Evolutionary conservation across 2,329 filamentous ascomycete species (phyloP).

Genomic region (Hymenoscyphus repandus): DNA sequence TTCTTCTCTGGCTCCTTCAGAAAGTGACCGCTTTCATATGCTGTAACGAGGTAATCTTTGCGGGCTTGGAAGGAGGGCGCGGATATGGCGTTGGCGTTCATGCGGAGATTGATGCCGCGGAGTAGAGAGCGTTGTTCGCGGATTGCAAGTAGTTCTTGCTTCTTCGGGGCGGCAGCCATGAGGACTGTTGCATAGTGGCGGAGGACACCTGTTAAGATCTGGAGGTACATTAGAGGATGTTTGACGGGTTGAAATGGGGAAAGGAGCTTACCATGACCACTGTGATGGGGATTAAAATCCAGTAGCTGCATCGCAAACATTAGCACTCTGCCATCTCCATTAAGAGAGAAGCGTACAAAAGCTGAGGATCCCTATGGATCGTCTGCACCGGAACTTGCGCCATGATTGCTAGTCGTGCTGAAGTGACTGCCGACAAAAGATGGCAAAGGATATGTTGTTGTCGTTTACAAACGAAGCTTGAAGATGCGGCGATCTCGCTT

Average conservation of each 20-base stretch:
- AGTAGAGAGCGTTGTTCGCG: constrained; percentile 83
- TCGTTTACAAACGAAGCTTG: constrained; percentile 1
- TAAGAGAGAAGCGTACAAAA: constrained; percentile 65
- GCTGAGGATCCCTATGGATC: constrained; percentile 95
- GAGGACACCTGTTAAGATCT: constrained; percentile 89
- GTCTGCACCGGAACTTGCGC: constrained; percentile 82
- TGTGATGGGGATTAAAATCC: constrained; percentile 97
- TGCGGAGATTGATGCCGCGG: constrained; percentile 78
- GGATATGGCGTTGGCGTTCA: constrained; percentile 76
- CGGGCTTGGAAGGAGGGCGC: constrained; percentile 71
- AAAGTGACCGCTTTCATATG: constrained; percentile 80
- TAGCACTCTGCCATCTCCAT: constrained; percentile 13
- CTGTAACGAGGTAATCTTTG: constrained; percentile 75
- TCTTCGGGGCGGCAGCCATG: constrained; percentile 80
- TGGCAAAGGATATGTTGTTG: constrained; percentile 5
- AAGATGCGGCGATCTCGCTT: constrained; percentile 15
- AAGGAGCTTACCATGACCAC: constrained; percentile 73
- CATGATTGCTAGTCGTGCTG: constrained; percentile 50
- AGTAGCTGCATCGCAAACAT: constrained; percentile 63
- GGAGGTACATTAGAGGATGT: constrained; percentile 6
- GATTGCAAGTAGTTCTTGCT: constrained; percentile 66
- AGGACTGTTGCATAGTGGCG: constrained; percentile 95
- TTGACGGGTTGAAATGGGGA: background rate
- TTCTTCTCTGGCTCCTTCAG: constrained; percentile 83
- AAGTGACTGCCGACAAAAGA: background rate